Base-by-base conservation (phyloP, 2,329 filamentous ascomycete genomes). In the Trichoderma asperellum region DNA sequence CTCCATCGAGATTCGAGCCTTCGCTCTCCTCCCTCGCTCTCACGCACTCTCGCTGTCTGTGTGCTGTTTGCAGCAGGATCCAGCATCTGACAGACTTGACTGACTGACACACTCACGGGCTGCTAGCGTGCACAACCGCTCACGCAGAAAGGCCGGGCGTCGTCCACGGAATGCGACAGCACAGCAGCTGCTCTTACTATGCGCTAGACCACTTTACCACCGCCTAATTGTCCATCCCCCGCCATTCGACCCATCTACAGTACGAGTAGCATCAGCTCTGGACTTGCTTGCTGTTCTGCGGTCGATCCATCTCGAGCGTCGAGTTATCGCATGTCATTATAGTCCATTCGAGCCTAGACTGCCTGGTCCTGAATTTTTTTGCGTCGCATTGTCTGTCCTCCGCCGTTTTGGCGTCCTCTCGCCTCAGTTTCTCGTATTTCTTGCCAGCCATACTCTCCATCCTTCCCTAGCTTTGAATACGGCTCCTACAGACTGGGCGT, bases 201-300 rank as follows among this genome's bases (percentile, higher is more conserved):
- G 64, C 64, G 55, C 64, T 59, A 67, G 47, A 52, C 55, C 55
- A 49, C 55, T 57, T 59, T 67, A 55, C 64, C 64, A 55, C 64
- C 64, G 64, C 64, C 64, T 52, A 67, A 67, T 67, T 67, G 64
- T 47, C 55, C 64, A 67, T 67, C 53, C 55, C 63, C 47, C 61
- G 47, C 61, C 64, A 57, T 43, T 65, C 37, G 37, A 66, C 55
- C 64, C 64, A 59, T 67, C 64, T 49, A 67, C 64, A 67, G 64
- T 67, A 59, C 47, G 29, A 43, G 40, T 43, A 43, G 40, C 40
- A n/a, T 8, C 40, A 43, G 40, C 40, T 43, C 18, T 43, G 40
- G 27, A 40, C 21, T 56, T 37, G 63, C 53, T 10, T 52, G 64
- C 64, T 52, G 11, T 49, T n/a, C 37, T 52, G 40, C 49, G 37